These are phyloP conservation scores for Zymoseptoria brevis DNA, from an alignment of 2,329 filamentous ascomycete genomes.

Conservation along the genomic window DNA sequence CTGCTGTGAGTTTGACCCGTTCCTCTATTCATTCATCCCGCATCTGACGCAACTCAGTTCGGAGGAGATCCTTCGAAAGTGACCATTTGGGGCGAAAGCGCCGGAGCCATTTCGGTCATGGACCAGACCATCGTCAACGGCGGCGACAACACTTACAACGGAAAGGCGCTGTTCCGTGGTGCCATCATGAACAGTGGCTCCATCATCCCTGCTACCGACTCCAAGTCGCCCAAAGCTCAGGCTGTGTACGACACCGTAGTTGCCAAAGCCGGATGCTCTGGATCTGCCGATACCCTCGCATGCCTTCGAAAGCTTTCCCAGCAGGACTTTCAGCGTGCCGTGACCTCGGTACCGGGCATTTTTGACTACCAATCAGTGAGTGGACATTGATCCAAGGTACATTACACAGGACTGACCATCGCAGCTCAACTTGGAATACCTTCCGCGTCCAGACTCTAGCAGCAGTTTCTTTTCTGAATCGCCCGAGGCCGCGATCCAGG, in stretches of 20 bases:
- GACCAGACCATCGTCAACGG: slow-evolving; percentile 67
- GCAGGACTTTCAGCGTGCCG: slow-evolving; percentile 49
- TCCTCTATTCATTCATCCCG: neutral
- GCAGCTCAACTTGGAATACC: slow-evolving; percentile 61
- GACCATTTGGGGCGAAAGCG: slow-evolving; percentile 13
- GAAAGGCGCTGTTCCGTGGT: slow-evolving; percentile 62
- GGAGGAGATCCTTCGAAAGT: slow-evolving; percentile 23
- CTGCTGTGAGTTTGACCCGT: neutral
- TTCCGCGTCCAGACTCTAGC: slow-evolving; percentile 58
- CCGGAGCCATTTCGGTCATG: slow-evolving; percentile 57
- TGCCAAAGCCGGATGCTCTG: slow-evolving; percentile 38
- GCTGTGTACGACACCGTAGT: slow-evolving; percentile 43
- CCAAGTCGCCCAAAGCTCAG: slow-evolving; percentile 55
- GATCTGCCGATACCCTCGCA: slow-evolving; percentile 35
- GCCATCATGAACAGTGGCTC: slow-evolving; percentile 71
- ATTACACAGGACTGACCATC: neutral
- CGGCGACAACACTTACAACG: slow-evolving; percentile 57
- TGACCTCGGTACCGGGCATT: slow-evolving; percentile 61
- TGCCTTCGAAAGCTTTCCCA: slow-evolving; percentile 44
- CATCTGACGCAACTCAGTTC: slow-evolving; percentile 13
- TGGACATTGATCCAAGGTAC: neutral
- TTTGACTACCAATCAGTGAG: slow-evolving; percentile 48
- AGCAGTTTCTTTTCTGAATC: slow-evolving; percentile 50
- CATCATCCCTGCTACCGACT: slow-evolving; percentile 52
- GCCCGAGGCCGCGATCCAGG: slow-evolving; percentile 49